Percentiles rank a stretch among this genome's conserved stretches.
Evolutionary conservation across 169 alveolate genomes (phyloP).

Genomic region (Toxoplasma gondii): DNA sequence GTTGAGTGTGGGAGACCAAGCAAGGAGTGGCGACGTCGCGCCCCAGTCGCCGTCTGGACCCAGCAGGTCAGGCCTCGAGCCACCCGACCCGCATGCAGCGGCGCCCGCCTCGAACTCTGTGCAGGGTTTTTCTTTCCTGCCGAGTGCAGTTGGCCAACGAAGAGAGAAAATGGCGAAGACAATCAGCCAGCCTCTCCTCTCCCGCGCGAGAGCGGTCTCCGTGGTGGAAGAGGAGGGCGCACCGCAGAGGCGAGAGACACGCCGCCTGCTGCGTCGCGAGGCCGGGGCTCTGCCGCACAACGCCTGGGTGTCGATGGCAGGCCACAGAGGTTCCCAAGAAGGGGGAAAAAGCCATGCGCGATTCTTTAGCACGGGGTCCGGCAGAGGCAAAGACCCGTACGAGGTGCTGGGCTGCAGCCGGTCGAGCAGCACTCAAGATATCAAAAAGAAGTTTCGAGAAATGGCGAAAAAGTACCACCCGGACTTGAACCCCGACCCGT

Average conservation of each 20-base stretch:
- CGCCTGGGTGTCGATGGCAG: background rate
- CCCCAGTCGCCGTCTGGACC: too few relatives aligned
- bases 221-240: too few relatives aligned
- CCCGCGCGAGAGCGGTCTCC: too few relatives aligned
- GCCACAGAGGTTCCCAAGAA: background rate
- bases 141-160: too few relatives aligned
- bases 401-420: slow-evolving; percentile 49
- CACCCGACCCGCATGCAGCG: too few relatives aligned
- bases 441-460: slow-evolving; percentile 52
- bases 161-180: too few relatives aligned
- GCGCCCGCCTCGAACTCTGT: too few relatives aligned
- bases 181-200: too few relatives aligned
- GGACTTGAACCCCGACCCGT: slow-evolving; percentile 64
- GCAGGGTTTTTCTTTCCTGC: too few relatives aligned
- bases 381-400: slow-evolving; percentile 49
- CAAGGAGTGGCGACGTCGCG: too few relatives aligned
- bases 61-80: too few relatives aligned
- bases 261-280: background rate
- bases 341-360: background rate
- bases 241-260: background rate
- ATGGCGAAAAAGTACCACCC: slow-evolving; percentile 65
- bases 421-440: slow-evolving; percentile 23
- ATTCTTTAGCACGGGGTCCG: slow-evolving; percentile 20
- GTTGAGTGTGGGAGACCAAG: too few relatives aligned
- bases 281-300: background rate